phyloP scores from a whole-genome alignment of 331 rosid species.

The Acacia pycnantha region DNA sequence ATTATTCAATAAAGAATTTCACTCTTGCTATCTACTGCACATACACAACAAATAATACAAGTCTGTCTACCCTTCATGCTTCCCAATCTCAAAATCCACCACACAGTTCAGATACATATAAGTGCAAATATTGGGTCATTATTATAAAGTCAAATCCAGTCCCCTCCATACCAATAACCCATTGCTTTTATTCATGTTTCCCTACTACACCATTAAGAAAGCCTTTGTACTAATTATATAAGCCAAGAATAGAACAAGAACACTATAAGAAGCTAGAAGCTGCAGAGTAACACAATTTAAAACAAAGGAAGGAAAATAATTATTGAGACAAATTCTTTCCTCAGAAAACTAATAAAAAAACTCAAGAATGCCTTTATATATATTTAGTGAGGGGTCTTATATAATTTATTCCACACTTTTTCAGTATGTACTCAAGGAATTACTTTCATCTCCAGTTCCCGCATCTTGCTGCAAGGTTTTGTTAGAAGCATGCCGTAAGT shows the following conservation, averaged over 20 bases:
- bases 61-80: too few relatives aligned
- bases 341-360: not conserved
- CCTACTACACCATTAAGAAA: conserved; percentile 27
- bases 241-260: not conserved
- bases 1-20: too few relatives aligned
- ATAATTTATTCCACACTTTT: conserved; percentile 18
- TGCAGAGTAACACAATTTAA: conserved; percentile 26
- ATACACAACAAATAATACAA: too few relatives aligned
- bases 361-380: not conserved
- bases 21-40: too few relatives aligned
- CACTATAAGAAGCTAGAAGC: not conserved
- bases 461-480: conserved; percentile 98
- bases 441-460: conserved; percentile 99
- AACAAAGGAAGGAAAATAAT: not conserved
- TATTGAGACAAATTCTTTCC: conserved; percentile 3
- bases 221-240: too few relatives aligned
- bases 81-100: too few relatives aligned
- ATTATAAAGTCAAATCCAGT: not conserved
- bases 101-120: too few relatives aligned
- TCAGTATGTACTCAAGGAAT: conserved; percentile 81
- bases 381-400: conserved; percentile 18
- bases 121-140: too few relatives aligned
- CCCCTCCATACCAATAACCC: conserved; percentile 34
- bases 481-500: conserved; percentile 88
- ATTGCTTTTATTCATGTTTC: conserved; percentile 25